A percentile compares a stretch with the other conserved stretches of the same genome.
phyloP scores from a whole-genome alignment of 495 filamentous ascomycete genomes.

The Penicillium silybi region DNA sequence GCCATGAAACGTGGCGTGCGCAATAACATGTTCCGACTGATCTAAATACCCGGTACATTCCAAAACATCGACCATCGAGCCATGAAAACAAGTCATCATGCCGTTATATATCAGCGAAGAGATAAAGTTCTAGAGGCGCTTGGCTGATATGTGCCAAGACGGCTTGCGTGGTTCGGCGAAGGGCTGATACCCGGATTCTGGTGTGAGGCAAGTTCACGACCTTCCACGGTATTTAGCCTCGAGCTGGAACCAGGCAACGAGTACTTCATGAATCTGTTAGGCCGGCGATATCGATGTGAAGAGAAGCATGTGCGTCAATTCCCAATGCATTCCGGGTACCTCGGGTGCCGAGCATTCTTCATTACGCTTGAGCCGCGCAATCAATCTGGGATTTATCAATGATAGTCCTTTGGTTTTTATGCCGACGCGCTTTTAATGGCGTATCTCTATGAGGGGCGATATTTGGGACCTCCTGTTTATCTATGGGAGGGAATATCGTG shows the following conservation, averaged over 20 bases:
- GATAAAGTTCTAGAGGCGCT: neutral
- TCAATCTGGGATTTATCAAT: neutral
- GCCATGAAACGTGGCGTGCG: slow-evolving; percentile 75
- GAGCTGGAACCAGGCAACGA: neutral
- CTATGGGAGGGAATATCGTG: neutral
- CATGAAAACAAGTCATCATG: neutral
- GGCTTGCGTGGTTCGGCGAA: neutral
- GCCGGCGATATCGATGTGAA: neutral
- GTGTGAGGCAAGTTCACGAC: neutral
- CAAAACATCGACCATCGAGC: neutral
- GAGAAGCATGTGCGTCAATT: neutral
- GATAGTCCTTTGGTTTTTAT: neutral
- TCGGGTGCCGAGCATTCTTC: slow-evolving; percentile 8
- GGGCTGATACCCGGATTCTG: neutral
- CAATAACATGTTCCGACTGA: slow-evolving; percentile 75
- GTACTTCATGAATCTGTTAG: neutral
- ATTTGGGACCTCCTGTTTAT: neutral
- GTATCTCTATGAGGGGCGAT: neutral
- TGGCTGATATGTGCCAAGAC: neutral
- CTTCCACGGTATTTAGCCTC: neutral
- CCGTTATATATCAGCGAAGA: neutral
- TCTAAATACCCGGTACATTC: slow-evolving; percentile 29
- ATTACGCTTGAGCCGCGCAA: slow-evolving; percentile 20
- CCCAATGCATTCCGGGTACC: slow-evolving; percentile 2
- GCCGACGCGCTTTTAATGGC: neutral